Conservation (phyloP, 805 yeast genomes). For the Yamadazyma olivae region DNA sequence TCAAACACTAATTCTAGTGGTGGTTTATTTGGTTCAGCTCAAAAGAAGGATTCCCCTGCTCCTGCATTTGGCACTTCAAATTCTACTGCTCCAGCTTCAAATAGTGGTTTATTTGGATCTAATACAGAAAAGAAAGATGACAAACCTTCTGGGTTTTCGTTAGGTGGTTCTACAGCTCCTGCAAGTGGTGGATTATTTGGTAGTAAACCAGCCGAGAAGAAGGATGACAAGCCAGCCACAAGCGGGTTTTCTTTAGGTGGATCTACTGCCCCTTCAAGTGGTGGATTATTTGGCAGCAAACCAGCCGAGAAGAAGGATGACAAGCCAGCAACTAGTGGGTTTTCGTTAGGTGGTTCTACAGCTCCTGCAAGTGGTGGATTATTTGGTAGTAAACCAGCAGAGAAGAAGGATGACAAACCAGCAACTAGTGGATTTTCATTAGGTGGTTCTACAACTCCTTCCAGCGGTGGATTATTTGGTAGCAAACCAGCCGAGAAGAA, state of each 20-base stretch:
- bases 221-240: constrained; percentile 11
- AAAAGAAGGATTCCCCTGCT: constrained; percentile 5
- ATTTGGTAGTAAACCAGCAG: constrained; percentile 11
- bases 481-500: constrained; percentile 14
- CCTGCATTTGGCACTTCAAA: constrained; percentile 5
- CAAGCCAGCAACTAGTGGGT: constrained; percentile 15
- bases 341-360: constrained; percentile 12
- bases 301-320: constrained; percentile 2
- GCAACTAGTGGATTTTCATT: constrained; percentile 17
- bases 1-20: too few species aligned
- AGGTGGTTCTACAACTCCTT: constrained; percentile 15
- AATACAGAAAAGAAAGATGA: constrained; percentile 12
- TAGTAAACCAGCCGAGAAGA: constrained; percentile 12
- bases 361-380: constrained; percentile 15
- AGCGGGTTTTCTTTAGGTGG: constrained; percentile 20
- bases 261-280: constrained; percentile 4
- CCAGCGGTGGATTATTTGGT: constrained; percentile 8
- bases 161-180: constrained; percentile 18
- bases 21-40: constrained; percentile 16
- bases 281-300: constrained; percentile 9
- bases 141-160: constrained; percentile 18
- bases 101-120: constrained; percentile 17
- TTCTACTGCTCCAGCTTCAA: constrained; percentile 7
- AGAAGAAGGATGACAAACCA: constrained; percentile 16
- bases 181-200: constrained; percentile 6